These are phyloP conservation scores for Sporothrix curviconia DNA, from an alignment of 2,329 filamentous ascomycete genomes.

Conservation along the genomic window DNA sequence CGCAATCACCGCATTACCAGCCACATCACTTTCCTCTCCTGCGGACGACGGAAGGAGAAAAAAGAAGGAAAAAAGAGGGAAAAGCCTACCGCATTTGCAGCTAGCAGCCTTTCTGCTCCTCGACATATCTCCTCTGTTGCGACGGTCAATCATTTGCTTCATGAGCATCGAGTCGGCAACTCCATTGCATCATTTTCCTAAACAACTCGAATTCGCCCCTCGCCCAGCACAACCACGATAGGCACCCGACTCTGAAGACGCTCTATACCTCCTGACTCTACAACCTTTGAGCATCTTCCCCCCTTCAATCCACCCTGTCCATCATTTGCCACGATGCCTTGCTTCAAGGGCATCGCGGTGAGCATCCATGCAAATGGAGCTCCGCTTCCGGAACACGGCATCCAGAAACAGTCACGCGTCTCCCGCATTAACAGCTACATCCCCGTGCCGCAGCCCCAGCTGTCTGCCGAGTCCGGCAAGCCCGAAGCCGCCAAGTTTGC, in stretches of 20 bases:
- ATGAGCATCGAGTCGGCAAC: too few species aligned
- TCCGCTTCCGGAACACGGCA: constrained; percentile 85
- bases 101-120: background rate
- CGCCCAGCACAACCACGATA: too few species aligned
- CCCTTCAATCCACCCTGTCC: background rate
- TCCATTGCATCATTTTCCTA: too few species aligned
- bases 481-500: constrained; percentile 93
- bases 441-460: constrained; percentile 80
- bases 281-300: too few species aligned
- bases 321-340: constrained; percentile 58
- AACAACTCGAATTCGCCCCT: background rate
- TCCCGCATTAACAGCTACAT: constrained; percentile 97
- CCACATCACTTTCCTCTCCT: background rate
- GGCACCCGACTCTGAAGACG: too few species aligned
- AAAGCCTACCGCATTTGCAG: too few species aligned
- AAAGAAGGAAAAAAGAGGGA: too few species aligned
- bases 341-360: constrained; percentile 98
- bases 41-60: too few species aligned
- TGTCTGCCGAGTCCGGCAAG: constrained; percentile 64
- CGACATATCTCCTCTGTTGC: background rate
- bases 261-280: too few species aligned
- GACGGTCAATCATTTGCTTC: too few species aligned
- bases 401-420: constrained; percentile 86
- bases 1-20: background rate
- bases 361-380: constrained; percentile 80